Base-by-base conservation (phyloP, 768 basidiomycete species). In the Mycena polygramma region DNA sequence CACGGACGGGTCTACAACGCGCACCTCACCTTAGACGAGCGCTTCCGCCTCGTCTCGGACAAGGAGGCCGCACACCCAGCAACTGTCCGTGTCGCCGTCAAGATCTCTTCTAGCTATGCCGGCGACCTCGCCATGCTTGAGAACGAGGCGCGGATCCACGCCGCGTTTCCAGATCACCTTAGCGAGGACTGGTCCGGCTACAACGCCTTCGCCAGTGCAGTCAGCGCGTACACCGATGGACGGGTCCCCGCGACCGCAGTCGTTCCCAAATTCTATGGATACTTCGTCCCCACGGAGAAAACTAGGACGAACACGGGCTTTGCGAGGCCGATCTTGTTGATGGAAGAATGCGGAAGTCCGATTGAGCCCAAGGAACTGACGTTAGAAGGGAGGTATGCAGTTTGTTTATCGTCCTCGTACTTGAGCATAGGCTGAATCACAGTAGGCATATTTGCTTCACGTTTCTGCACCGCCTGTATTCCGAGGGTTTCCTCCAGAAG, bases 271-370 rank as follows among this genome's bases (percentile, higher is more conserved):
- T 73, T 70, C 41, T 73, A 70, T 39, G 72, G 72, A 20, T 73
- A 67, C 51, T 73, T 63, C 22, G 69, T 70, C 7, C 65, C 72
- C 5, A 22, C 5, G 5, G 39, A 57, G n/a, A n/a, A 57, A 20
- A 2, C 20, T 8, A 13, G 4, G 54, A n/a, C 37, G 9, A 22
- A 37, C n/a, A 60, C 60, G 45, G 36, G 14, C 7, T 9, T 35
- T n/a, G 64, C 24, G n/a, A 62, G 71, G 14, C 73, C 70, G 11
- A 68, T 74, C 20, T 24, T 75, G 35, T 60, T 75, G 8, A 53
- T 74, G 37, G 75, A 75, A 63, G 59, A 74, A 17, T 75, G 75
- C 45, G 71, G 75, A 15, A 13, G 9, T 14, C 68, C 66, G 17
- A 57, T 75, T 15, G 43, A 69, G 3, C 39, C 63, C 13, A 24